Evolutionary conservation across 2,329 filamentous ascomycete genomes (phyloP), one percentile per base, ranked within the genome.

Genomic region (Whalleya microplaca): DNA sequence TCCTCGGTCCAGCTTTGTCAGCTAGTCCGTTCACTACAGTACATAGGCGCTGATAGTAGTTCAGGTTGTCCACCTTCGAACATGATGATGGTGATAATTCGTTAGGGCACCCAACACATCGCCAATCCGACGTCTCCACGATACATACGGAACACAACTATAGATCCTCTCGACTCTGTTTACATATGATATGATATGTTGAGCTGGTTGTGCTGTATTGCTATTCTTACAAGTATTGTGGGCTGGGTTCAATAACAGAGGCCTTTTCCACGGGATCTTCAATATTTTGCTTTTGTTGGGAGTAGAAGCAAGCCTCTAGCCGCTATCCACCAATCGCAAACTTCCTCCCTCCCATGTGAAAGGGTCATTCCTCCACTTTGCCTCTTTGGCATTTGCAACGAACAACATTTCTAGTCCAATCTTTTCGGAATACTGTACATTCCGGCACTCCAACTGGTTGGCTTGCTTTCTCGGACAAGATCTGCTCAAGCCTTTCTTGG

Each of bases 341-440:
- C 29, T 45, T 49, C 21, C 48, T 54, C 59, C 55, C 59, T 58
- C 53, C 58, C 66, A 67, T 68, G 65, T 64, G 65, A 64, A 63
- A 51, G 47, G 21, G 47, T 21, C 29, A 40, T 41, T 45, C 56
- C 52, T 48, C 55, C 58, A 56, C 43, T 55, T 58, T 23, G 46
- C 51, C 50, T 56, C 45, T 56, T 56, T 52, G 10, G 48, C 45
- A 52, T 63, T 58, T 32, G 53, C 46, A 48, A 44, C 55, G 42
- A 59, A 19, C 43, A 48, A 27, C 43, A 20, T 19, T 40, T 48
- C 37, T 16, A 46, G 42, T 27, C 56, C 54, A 61, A 59, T 61
- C 56, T 61, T 37, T 55, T 27, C 9, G 43, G 47, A 44, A 50
- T 49, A 51, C 55, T 55, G 43, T 44, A 43, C 48, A 47, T 56